Conservation (phyloP, 179 eudicot species). For the Silene coronaria region DNA sequence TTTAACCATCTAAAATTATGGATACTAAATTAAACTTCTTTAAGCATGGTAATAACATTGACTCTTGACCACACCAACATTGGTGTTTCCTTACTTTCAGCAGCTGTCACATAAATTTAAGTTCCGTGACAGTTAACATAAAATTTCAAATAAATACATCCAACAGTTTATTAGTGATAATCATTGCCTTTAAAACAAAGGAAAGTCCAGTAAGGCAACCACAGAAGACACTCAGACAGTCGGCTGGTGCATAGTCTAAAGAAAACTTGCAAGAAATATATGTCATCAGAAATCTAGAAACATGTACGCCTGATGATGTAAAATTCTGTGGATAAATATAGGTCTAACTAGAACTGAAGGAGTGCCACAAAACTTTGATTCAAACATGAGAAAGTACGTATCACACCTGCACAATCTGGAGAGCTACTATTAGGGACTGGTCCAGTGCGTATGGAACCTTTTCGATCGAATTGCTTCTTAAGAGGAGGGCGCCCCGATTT, state of each 20-base stretch:
- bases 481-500: slow-evolving; percentile 79
- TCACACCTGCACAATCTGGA: slow-evolving; percentile 70
- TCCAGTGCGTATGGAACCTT: slow-evolving; percentile 62
- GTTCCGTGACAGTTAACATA: background rate
- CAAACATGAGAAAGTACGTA: slow-evolving; percentile 8
- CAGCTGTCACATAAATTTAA: background rate
- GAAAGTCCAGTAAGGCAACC: background rate
- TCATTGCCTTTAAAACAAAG: background rate
- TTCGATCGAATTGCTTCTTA: slow-evolving; percentile 71
- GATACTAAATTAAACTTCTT: slow-evolving; percentile 8
- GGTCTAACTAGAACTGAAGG: background rate
- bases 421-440: slow-evolving; percentile 48
- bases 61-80: slow-evolving; percentile 8
- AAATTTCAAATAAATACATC: background rate
- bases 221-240: background rate
- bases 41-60: background rate
- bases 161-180: background rate
- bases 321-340: background rate
- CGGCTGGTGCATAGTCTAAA: background rate
- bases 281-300: background rate
- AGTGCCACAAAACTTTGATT: background rate
- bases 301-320: background rate
- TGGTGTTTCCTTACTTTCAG: background rate
- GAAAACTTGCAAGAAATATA: background rate
- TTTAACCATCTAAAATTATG: background rate